These are phyloP conservation scores for Angophora floribunda DNA, from an alignment of 345 rosid species.

Conservation along the genomic window DNA sequence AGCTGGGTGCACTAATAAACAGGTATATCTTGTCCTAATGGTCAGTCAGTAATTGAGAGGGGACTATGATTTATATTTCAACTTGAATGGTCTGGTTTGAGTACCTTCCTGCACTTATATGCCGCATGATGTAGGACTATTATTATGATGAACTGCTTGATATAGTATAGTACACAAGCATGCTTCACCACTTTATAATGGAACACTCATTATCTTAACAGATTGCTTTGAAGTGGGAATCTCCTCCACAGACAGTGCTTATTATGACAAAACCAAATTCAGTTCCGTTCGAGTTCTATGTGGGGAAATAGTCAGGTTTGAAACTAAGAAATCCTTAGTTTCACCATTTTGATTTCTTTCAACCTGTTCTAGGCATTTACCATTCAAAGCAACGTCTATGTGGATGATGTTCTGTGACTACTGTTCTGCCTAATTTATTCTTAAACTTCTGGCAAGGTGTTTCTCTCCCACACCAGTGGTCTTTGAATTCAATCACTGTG, in stretches of 20 bases:
- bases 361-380: not conserved
- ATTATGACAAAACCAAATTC: constrained; percentile 92
- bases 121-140: not conserved
- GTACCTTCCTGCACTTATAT: not conserved
- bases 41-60: not conserved
- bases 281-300: constrained; percentile 66
- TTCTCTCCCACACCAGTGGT: not conserved
- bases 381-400: not conserved
- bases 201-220: constrained; percentile 26
- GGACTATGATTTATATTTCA: not conserved
- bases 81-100: not conserved
- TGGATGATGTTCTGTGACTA: not conserved
- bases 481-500: not conserved
- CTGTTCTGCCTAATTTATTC: not conserved
- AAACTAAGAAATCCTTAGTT: not conserved
- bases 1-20: constrained; percentile 87
- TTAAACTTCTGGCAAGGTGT: not conserved
- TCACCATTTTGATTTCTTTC: not conserved
- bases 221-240: constrained; percentile 96
- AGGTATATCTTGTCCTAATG: constrained; percentile 29
- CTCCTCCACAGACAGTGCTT: constrained; percentile 81
- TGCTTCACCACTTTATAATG: constrained; percentile 6
- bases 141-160: not conserved
- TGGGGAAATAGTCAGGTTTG: constrained; percentile 82
- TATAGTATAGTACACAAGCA: not conserved